A percentile compares a stretch with the other conserved stretches of the same genome.
Evolutionary conservation across 352 stramenopile genomes (phyloP).

Genomic region (Phytophthora sansomeana): DNA sequence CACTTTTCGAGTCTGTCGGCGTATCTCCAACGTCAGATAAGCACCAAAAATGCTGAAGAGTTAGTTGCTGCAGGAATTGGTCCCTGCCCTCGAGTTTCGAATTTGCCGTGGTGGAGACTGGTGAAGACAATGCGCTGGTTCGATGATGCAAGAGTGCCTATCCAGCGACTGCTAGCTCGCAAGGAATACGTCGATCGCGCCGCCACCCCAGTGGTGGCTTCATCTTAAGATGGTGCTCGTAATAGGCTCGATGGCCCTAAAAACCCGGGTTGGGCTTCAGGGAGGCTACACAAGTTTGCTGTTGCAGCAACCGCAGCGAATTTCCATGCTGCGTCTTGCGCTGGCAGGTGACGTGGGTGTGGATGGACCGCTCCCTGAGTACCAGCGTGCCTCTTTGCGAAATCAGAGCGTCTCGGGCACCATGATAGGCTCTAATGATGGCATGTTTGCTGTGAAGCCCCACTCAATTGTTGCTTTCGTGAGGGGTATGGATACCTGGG

Average conservation of each 20-base stretch:
- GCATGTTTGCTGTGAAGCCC: slow-evolving; percentile 31
- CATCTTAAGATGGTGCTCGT: slow-evolving; percentile 28
- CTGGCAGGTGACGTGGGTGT: slow-evolving; percentile 30
- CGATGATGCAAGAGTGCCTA: slow-evolving; percentile 21
- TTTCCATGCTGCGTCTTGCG: slow-evolving; percentile 32
- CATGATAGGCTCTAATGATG: slow-evolving; percentile 29
- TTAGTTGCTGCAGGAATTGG: slow-evolving; percentile 6
- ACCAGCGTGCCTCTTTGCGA: slow-evolving; percentile 29
- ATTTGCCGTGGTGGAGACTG: slow-evolving; percentile 24
- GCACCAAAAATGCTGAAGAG: slow-evolving; percentile 27
- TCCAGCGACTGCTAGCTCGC: slow-evolving; percentile 29
- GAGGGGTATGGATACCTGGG: slow-evolving; percentile 26
- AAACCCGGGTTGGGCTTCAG: slow-evolving; percentile 27
- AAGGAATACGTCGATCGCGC: slow-evolving; percentile 16
- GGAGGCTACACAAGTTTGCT: slow-evolving; percentile 23
- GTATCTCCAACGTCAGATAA: slow-evolving; percentile 33
- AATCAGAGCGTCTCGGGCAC: slow-evolving; percentile 13
- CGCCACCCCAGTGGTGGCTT: slow-evolving; percentile 27
- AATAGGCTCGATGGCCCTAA: slow-evolving; percentile 24
- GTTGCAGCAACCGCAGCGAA: slow-evolving; percentile 28
- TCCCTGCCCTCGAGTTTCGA: slow-evolving; percentile 11
- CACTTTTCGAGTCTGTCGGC: slow-evolving; percentile 19
- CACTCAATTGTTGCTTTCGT: slow-evolving; percentile 30
- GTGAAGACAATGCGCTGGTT: slow-evolving; percentile 22
- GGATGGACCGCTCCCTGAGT: slow-evolving; percentile 30